These are phyloP conservation scores for Triglochin maritima DNA, from an alignment of 106 monocot species.

Conservation along the genomic window DNA sequence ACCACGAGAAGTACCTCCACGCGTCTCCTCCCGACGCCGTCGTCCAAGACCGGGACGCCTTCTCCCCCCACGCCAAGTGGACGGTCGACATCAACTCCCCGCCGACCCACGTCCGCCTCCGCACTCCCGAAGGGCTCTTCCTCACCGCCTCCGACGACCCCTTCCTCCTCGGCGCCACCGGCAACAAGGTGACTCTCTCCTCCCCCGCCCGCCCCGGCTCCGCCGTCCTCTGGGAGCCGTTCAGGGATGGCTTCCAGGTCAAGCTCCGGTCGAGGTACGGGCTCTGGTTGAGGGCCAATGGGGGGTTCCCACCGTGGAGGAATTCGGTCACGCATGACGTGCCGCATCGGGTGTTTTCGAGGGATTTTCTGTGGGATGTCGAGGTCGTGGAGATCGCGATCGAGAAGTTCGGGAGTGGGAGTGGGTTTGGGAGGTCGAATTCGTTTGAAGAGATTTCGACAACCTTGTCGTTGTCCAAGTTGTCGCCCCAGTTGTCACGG, in stretches of 20 bases:
- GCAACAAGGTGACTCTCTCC: constrained; percentile 61
- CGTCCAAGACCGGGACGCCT: constrained; percentile 33
- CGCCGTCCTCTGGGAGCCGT: constrained; percentile 76
- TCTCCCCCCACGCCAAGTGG: constrained; percentile 22
- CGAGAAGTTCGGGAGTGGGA: background rate
- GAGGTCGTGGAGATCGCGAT: background rate
- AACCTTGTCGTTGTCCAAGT: too few relatives aligned
- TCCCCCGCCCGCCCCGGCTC: constrained; percentile 41
- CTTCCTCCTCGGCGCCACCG: constrained; percentile 68
- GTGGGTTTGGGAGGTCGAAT: background rate
- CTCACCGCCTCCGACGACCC: constrained; percentile 81
- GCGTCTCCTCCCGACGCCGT: constrained; percentile 59
- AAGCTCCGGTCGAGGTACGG: constrained; percentile 42
- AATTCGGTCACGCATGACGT: constrained; percentile 88
- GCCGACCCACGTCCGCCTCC: constrained; percentile 26
- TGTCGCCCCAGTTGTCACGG: too few relatives aligned
- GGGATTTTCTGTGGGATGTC: constrained; percentile 39
- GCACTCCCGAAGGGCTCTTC: constrained; percentile 44
- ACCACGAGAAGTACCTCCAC: constrained; percentile 51
- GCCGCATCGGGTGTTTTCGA: constrained; percentile 48
- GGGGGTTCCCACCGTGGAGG: constrained; percentile 67
- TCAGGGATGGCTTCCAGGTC: constrained; percentile 46
- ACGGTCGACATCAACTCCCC: constrained; percentile 16
- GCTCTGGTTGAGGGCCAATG: constrained; percentile 59
- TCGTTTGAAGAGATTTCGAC: background rate